Evolutionary conservation across 2,329 filamentous ascomycete species (phyloP), one percentile per base, ranked within the genome.

Genomic region (Fusarium chlamydosporum): DNA sequence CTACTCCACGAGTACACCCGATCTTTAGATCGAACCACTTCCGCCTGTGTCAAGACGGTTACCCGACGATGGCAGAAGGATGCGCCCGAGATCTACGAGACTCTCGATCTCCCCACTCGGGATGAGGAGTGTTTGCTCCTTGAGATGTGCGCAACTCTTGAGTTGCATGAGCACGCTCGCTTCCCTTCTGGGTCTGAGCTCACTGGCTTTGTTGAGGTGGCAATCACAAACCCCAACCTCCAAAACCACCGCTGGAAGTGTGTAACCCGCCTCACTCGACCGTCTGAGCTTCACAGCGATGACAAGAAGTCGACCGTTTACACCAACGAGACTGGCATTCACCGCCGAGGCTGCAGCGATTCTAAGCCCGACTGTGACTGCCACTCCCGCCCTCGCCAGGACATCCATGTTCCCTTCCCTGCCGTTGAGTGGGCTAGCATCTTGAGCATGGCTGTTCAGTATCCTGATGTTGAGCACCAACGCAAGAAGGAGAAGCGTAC

Each of bases 81-180:
- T 48, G 89, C 89, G 57, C 86, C 88, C 0, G 82, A 84, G 52
- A 82, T 90, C 62, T 81, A 84, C 67, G 82, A 85, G 50, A 81
- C 83, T 35, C 82, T 90, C 6, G 80, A 85, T 54, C 77, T 82
- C 3, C 79, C 83, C 11, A 77, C 81, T 3, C 80, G 83, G 11
- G 82, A 86, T 33, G 82, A 87, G 67, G 80, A 83, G 23, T 84
- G 84, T 37, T 86, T 87, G 61, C 84, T 89, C 35, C 79, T 90
- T 65, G 87, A 90, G 78, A 87, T 90, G 80, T 87, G 89, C 64
- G 83, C 86, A 6, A 86, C 86, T 1, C 81, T 91, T 8, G 84
- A 89, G 65, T 77, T 90, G 3, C 85, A 88, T 73, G 82, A 87
- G 65, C 84, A 84, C 45, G 83, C 82, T 69, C 83, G 84, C 59